Base-by-base conservation (phyloP, 1,284 basidiomycete species). In the Mycosarcoma mackinlayi region DNA sequence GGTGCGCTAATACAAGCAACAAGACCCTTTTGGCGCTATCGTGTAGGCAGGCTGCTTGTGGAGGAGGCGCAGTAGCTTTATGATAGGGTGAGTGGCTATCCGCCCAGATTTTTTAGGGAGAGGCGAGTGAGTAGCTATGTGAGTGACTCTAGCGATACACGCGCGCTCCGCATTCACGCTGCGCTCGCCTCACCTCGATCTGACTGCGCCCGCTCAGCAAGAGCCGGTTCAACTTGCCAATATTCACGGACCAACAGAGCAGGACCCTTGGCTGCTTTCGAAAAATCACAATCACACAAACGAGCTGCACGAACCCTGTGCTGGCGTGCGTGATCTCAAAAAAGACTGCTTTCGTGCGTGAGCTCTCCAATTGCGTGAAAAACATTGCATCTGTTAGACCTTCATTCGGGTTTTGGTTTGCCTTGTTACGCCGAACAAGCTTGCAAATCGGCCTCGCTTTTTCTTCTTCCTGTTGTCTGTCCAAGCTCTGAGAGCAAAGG, bases 131-230 rank as follows among this genome's bases (percentile, higher is more conserved):
- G 16, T 18, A 14, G 42, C 7, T n/a, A n/a, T n/a, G n/a, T n/a
- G n/a, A n/a, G n/a, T n/a, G n/a, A n/a, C n/a, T n/a, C n/a, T n/a
- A n/a, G n/a, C 39, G n/a, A 16, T 24, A 14, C 27, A 30, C 28
- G 37, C 37, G 25, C 50, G 51, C 42, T 44, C 38, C 41, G 51
- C 51, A 31, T 34, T 34, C 40, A 51, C 33, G 39, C 33, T 28
- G 46, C 19, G 7, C 19, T 23, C 8, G 35, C 11, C 8, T 23
- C 19, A 19, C 18, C 18, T n/a, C 14, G 40, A 25, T 25, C 4
- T 2, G 40, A 41, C 38, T 19, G 30, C 30, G 30, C 30, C 30
- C 30, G 30, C 30, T 31, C 30, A 31, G 30, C 30, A 8, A 31
- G 30, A 31, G 30, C 30, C 30, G 30, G 30, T 31, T 31, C 30